These are phyloP conservation scores for Cutaneotrichosporon cavernicola DNA, from an alignment of 1,284 basidiomycete genomes.

Conservation along the genomic window DNA sequence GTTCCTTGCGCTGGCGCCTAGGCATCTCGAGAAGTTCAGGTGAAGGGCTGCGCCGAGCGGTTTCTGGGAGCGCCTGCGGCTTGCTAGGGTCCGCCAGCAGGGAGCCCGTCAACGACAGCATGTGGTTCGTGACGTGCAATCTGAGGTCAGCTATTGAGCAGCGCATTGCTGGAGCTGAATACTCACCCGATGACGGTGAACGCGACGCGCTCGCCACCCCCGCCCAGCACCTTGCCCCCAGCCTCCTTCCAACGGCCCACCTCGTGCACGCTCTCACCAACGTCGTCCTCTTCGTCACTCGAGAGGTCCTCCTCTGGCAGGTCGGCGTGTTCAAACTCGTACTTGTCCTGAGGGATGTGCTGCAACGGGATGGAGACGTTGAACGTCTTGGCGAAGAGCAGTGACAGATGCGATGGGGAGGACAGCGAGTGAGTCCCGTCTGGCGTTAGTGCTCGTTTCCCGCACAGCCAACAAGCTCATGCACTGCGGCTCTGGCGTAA, in stretches of 20 bases:
- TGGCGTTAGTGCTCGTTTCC: constrained; percentile 42
- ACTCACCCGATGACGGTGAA: constrained; percentile 90
- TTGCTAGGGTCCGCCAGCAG: constrained; percentile 82
- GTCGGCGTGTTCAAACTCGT: constrained; percentile 76
- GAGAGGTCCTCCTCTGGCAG: constrained; percentile 30
- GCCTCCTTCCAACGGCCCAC: constrained; percentile 79
- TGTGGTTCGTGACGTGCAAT: constrained; percentile 87
- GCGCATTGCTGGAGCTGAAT: too few relatives aligned
- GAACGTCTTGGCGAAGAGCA: constrained; percentile 91
- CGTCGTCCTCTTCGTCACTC: constrained; percentile 41
- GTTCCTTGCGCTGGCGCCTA: constrained; percentile 9
- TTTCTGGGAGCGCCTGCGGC: constrained; percentile 54
- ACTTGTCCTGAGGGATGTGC: constrained; percentile 78
- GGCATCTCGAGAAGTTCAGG: constrained; percentile 27
- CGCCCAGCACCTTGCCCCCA: constrained; percentile 68
- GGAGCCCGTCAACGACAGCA: constrained; percentile 89
- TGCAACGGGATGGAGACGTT: constrained; percentile 93
- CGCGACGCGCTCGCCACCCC: constrained; percentile 65
- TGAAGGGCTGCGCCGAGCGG: constrained; percentile 25
- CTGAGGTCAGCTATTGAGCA: constrained; percentile 54
- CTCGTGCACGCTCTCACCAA: constrained; percentile 31
- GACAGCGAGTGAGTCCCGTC: constrained; percentile 84
- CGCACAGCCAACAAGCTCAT: not conserved
- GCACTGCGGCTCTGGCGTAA: constrained; percentile 16
- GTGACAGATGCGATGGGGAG: constrained; percentile 89